Conservation (phyloP, 768 basidiomycete species). For the Cystofilobasidium macerans region DNA sequence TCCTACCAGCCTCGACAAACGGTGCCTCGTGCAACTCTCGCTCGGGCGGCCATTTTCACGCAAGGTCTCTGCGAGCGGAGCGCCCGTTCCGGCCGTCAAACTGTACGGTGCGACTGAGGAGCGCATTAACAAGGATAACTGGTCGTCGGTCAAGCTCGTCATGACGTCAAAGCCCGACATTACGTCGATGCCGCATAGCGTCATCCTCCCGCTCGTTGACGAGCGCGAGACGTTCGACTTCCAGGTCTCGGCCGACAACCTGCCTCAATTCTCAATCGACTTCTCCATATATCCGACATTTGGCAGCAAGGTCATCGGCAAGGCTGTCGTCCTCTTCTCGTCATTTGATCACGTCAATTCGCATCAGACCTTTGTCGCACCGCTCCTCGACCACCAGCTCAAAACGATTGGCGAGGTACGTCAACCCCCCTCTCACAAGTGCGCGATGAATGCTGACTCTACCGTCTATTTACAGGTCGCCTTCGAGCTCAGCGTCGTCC, state of each 20-base stretch:
- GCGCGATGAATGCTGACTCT: background rate
- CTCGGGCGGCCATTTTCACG: constrained; percentile 55
- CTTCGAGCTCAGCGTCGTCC: constrained; percentile 76
- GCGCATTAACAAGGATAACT: constrained; percentile 36
- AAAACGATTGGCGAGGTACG: constrained; percentile 86
- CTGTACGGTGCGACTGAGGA: constrained; percentile 45
- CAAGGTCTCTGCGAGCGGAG: constrained; percentile 31
- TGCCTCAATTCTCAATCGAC: constrained; percentile 66
- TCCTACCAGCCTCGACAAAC: constrained; percentile 61
- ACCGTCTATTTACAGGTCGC: constrained; percentile 49
- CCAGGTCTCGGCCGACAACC: constrained; percentile 53
- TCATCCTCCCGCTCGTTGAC: constrained; percentile 70
- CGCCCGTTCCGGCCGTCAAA: constrained; percentile 38
- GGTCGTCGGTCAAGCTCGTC: constrained; percentile 80
- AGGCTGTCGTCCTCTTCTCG: constrained; percentile 72
- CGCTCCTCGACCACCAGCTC: constrained; percentile 82
- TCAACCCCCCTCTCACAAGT: background rate
- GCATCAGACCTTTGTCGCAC: constrained; percentile 42
- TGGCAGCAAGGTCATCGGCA: constrained; percentile 89
- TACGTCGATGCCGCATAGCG: constrained; percentile 76
- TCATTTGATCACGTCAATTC: constrained; percentile 49
- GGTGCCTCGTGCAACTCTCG: constrained; percentile 71
- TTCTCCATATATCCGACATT: constrained; percentile 96
- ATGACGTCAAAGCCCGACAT: constrained; percentile 74
- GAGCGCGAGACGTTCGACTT: constrained; percentile 64